Evolutionary conservation across 345 rosid species (phyloP).

Genomic region (Populus davidiana): DNA sequence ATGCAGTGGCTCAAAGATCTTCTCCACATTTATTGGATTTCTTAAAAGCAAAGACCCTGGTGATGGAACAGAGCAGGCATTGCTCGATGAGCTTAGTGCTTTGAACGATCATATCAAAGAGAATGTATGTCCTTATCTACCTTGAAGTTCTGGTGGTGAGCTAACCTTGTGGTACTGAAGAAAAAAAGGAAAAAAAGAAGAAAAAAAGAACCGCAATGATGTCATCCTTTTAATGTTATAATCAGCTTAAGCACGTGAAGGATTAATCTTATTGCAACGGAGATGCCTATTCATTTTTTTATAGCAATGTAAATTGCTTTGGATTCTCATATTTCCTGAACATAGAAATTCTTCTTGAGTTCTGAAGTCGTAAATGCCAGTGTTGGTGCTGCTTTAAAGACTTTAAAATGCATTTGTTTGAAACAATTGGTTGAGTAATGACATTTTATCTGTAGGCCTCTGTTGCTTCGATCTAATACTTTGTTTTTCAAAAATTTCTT

Average conservation of each 20-base stretch:
- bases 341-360: not conserved
- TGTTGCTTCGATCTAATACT: not conserved
- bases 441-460: not conserved
- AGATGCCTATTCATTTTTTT: not conserved
- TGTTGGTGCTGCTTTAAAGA: not conserved
- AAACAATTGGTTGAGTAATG: too few species aligned
- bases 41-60: constrained; percentile 81
- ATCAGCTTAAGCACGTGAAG: not conserved
- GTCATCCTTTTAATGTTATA: not conserved
- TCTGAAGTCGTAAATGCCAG: not conserved
- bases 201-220: not conserved
- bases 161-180: not conserved
- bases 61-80: constrained; percentile 79
- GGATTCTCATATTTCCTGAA: not conserved
- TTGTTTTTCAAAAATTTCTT: not conserved
- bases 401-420: not conserved
- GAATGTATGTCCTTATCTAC: constrained; percentile 43
- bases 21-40: constrained; percentile 85
- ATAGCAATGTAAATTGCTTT: not conserved
- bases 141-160: not conserved
- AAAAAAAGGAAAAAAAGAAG: not conserved
- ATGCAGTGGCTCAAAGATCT: constrained; percentile 78
- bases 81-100: constrained; percentile 62
- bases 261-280: not conserved
- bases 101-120: constrained; percentile 62